Evolutionary conservation across 805 yeast genomes (phyloP), one percentile per base, ranked within the genome.

Genomic region (Nakazawaea anatomiae): DNA sequence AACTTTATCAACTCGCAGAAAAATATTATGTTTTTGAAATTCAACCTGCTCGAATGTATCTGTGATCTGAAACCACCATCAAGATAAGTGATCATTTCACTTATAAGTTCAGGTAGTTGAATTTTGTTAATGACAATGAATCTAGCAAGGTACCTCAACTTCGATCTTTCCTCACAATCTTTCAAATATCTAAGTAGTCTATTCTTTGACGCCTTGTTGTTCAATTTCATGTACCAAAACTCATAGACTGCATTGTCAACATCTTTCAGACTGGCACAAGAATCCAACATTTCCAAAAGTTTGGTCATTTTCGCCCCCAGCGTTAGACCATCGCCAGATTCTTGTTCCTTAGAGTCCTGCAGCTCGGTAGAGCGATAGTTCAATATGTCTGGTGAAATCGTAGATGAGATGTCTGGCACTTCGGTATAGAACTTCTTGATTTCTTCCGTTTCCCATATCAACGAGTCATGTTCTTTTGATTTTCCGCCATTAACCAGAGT

Each of bases 1-100:
- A 90, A 90, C 61, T 87, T 89, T 34, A 85, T 79, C 68, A 90
- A 70, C 60, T 91, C 97, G 46, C 82, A 70, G 56, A 87, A 82
- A 57, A 87, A 85, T 27, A 75, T 72, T 38, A 87, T 75, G 56
- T 76, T 79, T 56, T 73, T 76, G 56, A 82, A 78, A 55, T 79
- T 79, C 46, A 84, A 64, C 18, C 67, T 68, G 48, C 70, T 74
- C 35, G 79, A 75, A 53, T 76, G 77, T 40, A 86, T 71, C 60
- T 82, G 88, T 18, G 77, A 74, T 56, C 87, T 73, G 55, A 87
- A 77, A 1, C 83, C 80, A 42, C 65, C 66, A 59, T 86, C 91
- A 42, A 87, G 66, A 43, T 73, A 71, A 1, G 69, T 73, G 4
- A 83, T 63, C 9, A 87, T 65, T 18, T 81, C 82, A 1, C 73